Percentiles rank a stretch among this genome's conserved stretches.
Evolutionary conservation across 176 grass and related monocot species (phyloP).

Genomic region (Poa annua): DNA sequence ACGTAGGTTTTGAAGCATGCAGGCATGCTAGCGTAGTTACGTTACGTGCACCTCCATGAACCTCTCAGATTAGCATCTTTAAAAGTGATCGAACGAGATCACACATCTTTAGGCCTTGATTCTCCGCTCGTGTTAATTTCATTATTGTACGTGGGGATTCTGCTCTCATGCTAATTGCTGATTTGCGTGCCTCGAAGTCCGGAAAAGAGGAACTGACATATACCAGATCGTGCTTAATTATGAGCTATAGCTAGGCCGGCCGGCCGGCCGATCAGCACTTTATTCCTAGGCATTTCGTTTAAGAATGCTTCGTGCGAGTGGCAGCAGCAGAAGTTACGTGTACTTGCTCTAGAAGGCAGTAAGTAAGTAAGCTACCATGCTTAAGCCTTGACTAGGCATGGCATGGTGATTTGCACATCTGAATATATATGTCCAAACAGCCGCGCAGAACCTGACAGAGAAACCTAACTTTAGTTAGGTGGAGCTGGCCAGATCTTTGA

Average conservation of each 20-base stretch:
- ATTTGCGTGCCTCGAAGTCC: slow-evolving; percentile 32
- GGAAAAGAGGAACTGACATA: not conserved
- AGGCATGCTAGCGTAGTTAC: too few species aligned
- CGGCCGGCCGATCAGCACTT: slow-evolving; percentile 19
- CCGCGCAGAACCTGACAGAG: not conserved
- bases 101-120: slow-evolving; percentile 14
- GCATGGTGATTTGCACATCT: not conserved
- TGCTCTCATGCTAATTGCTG: not conserved
- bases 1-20: slow-evolving; percentile 2
- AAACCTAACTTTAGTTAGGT: not conserved
- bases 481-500: not conserved
- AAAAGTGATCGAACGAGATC: slow-evolving; percentile 32
- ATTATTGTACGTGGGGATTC: not conserved
- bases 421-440: not conserved
- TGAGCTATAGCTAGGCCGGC: slow-evolving; percentile 32
- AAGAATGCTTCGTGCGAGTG: not conserved
- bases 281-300: not conserved
- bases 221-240: slow-evolving; percentile 25
- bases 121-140: not conserved
- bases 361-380: not conserved
- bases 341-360: not conserved
- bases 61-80: slow-evolving; percentile 29
- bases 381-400: too few species aligned
- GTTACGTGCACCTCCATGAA: slow-evolving; percentile 21
- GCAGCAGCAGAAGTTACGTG: not conserved